phyloP scores from a whole-genome alignment of 1,284 basidiomycete genomes.

The Heterobasidion annosum region DNA sequence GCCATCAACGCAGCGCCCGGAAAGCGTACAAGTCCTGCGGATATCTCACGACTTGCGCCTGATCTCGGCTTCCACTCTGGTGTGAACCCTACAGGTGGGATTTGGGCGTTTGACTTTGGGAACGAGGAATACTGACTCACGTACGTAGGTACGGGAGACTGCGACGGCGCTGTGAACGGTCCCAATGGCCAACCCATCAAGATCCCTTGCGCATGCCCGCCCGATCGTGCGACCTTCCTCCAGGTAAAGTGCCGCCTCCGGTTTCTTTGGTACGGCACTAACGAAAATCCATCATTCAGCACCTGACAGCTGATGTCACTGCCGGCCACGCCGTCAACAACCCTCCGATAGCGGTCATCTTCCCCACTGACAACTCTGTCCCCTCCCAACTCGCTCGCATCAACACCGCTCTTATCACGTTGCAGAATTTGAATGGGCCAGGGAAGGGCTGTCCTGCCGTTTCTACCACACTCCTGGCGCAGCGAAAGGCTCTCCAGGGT shows the following conservation, averaged over 20 bases:
- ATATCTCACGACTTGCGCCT: conserved; percentile 7
- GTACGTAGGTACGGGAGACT: conserved; percentile 2
- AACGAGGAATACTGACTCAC: too few species aligned
- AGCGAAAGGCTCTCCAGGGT: conserved; percentile 25
- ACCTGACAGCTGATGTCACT: conserved; percentile 23
- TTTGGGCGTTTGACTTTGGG: too few species aligned
- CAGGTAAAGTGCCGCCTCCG: conserved; percentile 4
- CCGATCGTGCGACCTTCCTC: not conserved
- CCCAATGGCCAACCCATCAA: conserved; percentile 40
- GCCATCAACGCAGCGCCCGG: not conserved
- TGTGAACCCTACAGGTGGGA: conserved; percentile 14
- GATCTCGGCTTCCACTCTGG: conserved; percentile 16
- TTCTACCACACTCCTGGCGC: conserved; percentile 25
- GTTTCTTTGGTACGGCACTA: too few species aligned
- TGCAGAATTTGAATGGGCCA: conserved; percentile 29
- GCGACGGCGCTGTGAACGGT: conserved; percentile 30
- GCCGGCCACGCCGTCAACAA: conserved; percentile 29
- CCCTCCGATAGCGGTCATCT: conserved; percentile 23
- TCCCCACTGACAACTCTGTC: conserved; percentile 24
- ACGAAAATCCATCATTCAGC: conserved; percentile 5
- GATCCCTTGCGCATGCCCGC: conserved; percentile 37
- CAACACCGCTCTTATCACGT: conserved; percentile 17
- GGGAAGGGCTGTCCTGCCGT: conserved; percentile 27
- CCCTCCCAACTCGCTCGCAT: conserved; percentile 23
- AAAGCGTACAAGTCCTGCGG: not conserved